Percentiles rank a stretch among this genome's conserved stretches.
These are phyloP conservation scores for Malassezia vespertilionis DNA, from an alignment of 1,284 basidiomycete genomes.

Conservation along the genomic window DNA sequence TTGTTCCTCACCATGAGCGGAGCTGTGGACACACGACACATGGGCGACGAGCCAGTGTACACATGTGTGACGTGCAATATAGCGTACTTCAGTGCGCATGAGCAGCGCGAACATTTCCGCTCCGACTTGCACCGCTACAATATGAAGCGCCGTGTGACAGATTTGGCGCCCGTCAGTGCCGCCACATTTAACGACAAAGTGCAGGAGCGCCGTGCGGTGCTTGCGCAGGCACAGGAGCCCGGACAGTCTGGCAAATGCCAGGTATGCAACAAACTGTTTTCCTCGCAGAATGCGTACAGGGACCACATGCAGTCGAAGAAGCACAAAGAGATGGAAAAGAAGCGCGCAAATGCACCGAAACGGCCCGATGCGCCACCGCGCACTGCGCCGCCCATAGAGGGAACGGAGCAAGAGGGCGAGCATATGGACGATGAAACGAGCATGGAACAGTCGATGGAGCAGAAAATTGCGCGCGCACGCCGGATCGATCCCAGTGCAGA, in stretches of 20 bases:
- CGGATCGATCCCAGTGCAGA: slow-evolving; percentile 35
- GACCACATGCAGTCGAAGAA: slow-evolving; percentile 81
- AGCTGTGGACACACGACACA: background rate
- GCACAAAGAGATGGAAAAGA: slow-evolving; percentile 70
- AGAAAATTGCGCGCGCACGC: slow-evolving; percentile 32
- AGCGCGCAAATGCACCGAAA: slow-evolving; percentile 31
- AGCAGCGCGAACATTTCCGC: slow-evolving; percentile 81
- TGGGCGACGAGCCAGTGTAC: slow-evolving; percentile 25
- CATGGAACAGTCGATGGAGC: slow-evolving; percentile 35
- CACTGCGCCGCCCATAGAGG: slow-evolving; percentile 3
- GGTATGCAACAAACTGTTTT: slow-evolving; percentile 66
- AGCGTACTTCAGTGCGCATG: slow-evolving; percentile 70
- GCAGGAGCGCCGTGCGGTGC: slow-evolving; percentile 44
- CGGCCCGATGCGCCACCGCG: background rate
- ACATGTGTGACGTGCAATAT: slow-evolving; percentile 89
- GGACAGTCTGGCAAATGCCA: slow-evolving; percentile 2
- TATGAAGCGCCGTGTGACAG: slow-evolving; percentile 89
- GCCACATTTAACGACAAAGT: slow-evolving; percentile 81
- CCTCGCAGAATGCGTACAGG: slow-evolving; percentile 74
- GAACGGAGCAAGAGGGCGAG: slow-evolving; percentile 34
- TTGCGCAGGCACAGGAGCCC: slow-evolving; percentile 2
- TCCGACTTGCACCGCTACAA: slow-evolving; percentile 97
- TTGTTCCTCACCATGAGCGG: background rate
- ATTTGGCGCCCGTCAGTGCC: slow-evolving; percentile 71
- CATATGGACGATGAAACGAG: slow-evolving; percentile 34